phyloP scores from a whole-genome alignment of 352 stramenopile genomes.

The Pythium aristosporum region DNA sequence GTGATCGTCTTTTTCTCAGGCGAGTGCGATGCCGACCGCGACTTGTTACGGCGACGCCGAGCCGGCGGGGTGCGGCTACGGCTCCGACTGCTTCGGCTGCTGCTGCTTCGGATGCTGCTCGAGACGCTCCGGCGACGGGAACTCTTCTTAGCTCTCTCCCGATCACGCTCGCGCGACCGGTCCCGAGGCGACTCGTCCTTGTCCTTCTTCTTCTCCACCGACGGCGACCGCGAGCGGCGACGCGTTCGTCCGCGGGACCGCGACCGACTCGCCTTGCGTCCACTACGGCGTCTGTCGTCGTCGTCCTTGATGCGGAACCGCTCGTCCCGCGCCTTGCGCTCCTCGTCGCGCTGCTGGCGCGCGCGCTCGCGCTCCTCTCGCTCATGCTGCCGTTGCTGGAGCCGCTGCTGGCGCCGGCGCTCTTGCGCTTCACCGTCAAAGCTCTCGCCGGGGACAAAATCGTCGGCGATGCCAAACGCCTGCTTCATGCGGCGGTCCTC shows the following conservation, averaged over 20 bases:
- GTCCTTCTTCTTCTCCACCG: conserved; percentile 1
- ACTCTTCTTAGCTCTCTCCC: conserved; percentile 3
- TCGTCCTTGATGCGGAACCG: conserved; percentile 31
- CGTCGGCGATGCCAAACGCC: conserved; percentile 67
- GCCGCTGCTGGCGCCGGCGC: conserved; percentile 49
- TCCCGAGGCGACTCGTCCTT: neutral
- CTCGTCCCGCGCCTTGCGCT: conserved; percentile 37
- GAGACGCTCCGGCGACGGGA: conserved; percentile 1
- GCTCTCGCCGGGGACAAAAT: conserved; percentile 74
- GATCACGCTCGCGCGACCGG: conserved; percentile 1
- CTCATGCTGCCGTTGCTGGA: conserved; percentile 44
- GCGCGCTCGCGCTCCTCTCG: conserved; percentile 47
- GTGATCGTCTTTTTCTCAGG: neutral
- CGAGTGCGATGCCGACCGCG: conserved; percentile 7
- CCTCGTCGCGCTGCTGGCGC: conserved; percentile 33
- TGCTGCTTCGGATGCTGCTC: neutral
- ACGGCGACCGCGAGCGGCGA: conserved; percentile 6
- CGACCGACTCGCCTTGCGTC: neutral
- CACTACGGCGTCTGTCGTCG: neutral
- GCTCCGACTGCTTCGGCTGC: neutral
- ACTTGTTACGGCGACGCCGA: conserved; percentile 4
- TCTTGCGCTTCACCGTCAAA: conserved; percentile 80
- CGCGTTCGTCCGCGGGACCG: neutral
- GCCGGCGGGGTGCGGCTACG: neutral
- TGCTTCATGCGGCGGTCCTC: conserved; percentile 65